These are phyloP conservation scores for Miamiensis avidus DNA, from an alignment of 169 alveolate genomes.

Conservation along the genomic window DNA sequence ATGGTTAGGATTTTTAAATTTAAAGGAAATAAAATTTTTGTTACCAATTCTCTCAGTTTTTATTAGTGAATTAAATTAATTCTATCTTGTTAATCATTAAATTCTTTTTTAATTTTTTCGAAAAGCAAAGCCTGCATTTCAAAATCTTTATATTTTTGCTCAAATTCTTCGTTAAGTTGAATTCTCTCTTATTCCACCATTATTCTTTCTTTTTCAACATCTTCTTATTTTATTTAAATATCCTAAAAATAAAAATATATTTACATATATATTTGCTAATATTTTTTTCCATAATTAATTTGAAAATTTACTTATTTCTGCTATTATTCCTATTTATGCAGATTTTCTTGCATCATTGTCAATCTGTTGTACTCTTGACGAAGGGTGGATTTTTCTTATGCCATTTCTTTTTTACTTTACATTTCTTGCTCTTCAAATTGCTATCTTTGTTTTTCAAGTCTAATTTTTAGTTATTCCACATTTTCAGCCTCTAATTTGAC, in stretches of 20 bases:
- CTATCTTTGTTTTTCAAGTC: not conserved
- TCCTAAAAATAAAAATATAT: not conserved
- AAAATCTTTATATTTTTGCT: conserved; percentile 9
- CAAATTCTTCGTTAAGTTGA: conserved; percentile 10
- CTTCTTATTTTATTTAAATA: not conserved
- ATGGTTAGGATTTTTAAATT: no score
- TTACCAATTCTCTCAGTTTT: conserved; percentile 4
- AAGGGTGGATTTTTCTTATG: not conserved
- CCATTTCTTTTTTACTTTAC: no score
- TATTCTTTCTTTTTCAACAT: not conserved
- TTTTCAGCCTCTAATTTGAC: not conserved
- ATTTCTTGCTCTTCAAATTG: not conserved
- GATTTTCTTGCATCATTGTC: not conserved
- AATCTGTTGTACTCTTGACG: not conserved
- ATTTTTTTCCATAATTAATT: conserved; percentile 1
- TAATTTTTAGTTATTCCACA: no score
- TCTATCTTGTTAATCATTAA: not conserved
- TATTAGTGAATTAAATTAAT: not conserved
- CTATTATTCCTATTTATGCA: not conserved
- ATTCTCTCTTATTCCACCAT: not conserved
- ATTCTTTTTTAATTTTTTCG: conserved; percentile 13
- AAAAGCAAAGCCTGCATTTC: conserved; percentile 13
- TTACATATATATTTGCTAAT: not conserved
- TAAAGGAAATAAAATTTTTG: no score
- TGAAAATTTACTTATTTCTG: conserved; percentile 1